phyloP scores from a whole-genome alignment of 2,329 filamentous ascomycete genomes.

The Alternaria panax region DNA sequence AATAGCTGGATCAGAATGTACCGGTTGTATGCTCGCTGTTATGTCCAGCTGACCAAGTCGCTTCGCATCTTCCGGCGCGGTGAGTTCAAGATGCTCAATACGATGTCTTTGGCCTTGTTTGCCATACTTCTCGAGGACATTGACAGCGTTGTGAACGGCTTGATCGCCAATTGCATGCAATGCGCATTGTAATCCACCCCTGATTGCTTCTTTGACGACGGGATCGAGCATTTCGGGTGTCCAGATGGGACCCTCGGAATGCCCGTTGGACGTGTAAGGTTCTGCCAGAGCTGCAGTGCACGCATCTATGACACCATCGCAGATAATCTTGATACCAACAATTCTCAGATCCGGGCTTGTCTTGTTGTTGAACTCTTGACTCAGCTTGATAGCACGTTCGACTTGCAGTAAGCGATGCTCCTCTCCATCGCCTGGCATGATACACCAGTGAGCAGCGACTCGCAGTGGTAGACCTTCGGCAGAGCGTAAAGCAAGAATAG shows the following conservation, averaged over 20 bases:
- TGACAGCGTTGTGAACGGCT: slow-evolving; percentile 65
- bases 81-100: slow-evolving; percentile 71
- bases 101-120: slow-evolving; percentile 62
- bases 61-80: slow-evolving; percentile 62
- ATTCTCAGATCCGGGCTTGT: slow-evolving; percentile 60
- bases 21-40: slow-evolving; percentile 91
- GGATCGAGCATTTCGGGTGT: slow-evolving; percentile 59
- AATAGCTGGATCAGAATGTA: slow-evolving; percentile 81
- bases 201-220: slow-evolving; percentile 63
- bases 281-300: slow-evolving; percentile 68
- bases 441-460: slow-evolving; percentile 65
- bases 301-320: slow-evolving; percentile 70
- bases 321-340: slow-evolving; percentile 70
- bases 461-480: slow-evolving; percentile 54
- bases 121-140: slow-evolving; percentile 59
- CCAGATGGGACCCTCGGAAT: slow-evolving; percentile 63
- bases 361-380: slow-evolving; percentile 53
- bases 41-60: slow-evolving; percentile 67
- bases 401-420: slow-evolving; percentile 59
- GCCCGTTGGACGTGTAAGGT: slow-evolving; percentile 62
- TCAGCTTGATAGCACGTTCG: slow-evolving; percentile 59
- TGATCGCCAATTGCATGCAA: slow-evolving; percentile 71
- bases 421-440: slow-evolving; percentile 56
- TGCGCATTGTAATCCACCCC: slow-evolving; percentile 65
- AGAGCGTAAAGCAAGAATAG: slow-evolving; percentile 54